Conservation (phyloP, 441 rosid species). For the Pelargonium australe region DNA sequence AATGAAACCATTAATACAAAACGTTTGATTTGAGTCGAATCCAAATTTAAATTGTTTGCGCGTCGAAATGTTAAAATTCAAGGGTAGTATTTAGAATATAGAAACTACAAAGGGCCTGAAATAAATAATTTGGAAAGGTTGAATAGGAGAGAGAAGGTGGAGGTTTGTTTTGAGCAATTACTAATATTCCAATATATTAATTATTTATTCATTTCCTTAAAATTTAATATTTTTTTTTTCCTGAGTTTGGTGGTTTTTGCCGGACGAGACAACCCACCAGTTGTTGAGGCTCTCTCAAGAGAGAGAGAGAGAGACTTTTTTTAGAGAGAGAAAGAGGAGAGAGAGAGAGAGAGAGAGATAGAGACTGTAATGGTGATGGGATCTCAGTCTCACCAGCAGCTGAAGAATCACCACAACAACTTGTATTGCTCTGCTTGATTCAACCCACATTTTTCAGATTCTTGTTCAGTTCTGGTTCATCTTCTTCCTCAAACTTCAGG, state of each 20-base stretch:
- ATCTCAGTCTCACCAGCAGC: slow-evolving; percentile 7
- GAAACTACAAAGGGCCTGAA: too few relatives aligned
- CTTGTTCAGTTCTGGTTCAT: background rate
- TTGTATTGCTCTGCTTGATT: background rate
- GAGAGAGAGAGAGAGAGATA: background rate
- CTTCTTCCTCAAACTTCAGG: slow-evolving; percentile 4
- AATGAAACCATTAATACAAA: too few relatives aligned
- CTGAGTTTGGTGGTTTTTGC: slow-evolving; percentile 7
- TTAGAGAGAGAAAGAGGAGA: background rate
- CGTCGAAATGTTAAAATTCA: too few relatives aligned
- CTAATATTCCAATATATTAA: too few relatives aligned
- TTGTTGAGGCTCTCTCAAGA: slow-evolving; percentile 6
- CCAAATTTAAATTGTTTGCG: too few relatives aligned
- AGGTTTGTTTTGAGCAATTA: too few relatives aligned
- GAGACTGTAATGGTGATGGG: background rate
- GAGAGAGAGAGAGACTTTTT: background rate
- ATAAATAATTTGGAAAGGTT: too few relatives aligned
- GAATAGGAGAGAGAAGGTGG: too few relatives aligned
- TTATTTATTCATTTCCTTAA: too few relatives aligned
- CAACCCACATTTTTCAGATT: slow-evolving; percentile 2
- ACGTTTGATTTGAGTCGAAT: too few relatives aligned
- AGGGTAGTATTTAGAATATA: too few relatives aligned
- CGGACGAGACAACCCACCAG: slow-evolving; percentile 15
- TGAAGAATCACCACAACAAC: background rate
- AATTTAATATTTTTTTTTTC: background rate